These are phyloP conservation scores for Chloris gayana DNA, from an alignment of 176 grass and related monocot species.

Conservation along the genomic window DNA sequence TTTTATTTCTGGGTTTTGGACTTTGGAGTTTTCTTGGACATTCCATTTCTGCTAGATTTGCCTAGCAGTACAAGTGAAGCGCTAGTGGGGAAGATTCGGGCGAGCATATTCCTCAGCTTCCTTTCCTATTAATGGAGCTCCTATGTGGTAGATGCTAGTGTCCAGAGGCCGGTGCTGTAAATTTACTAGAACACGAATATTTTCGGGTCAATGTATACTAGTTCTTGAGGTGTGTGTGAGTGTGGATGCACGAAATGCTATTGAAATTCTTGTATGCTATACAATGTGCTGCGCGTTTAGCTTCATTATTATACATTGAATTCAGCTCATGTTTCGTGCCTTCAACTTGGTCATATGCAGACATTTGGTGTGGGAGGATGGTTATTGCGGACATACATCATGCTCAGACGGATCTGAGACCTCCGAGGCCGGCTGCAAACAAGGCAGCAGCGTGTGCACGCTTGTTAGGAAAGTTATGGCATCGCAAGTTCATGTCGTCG, in stretches of 20 bases:
- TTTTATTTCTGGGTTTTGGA: constrained; percentile 4
- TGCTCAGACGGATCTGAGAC: constrained; percentile 42
- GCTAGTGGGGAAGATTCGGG: constrained; percentile 43
- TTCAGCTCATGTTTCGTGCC: constrained; percentile 3
- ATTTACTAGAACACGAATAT: constrained; percentile 22
- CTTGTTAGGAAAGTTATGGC: constrained; percentile 70
- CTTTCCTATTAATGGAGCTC: constrained; percentile 34
- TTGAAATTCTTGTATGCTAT: constrained; percentile 7
- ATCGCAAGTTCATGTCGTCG: constrained; percentile 65
- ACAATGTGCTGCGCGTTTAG: constrained; percentile 16
- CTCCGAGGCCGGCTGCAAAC: constrained; percentile 39
- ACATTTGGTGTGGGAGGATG: constrained; percentile 89
- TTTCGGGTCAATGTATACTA: not conserved
- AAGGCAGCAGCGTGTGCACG: constrained; percentile 30
- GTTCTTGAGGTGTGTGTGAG: not conserved
- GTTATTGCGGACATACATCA: constrained; percentile 54
- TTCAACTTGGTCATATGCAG: constrained; percentile 48
- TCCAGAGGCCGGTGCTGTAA: constrained; percentile 19
- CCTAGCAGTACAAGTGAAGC: constrained; percentile 18
- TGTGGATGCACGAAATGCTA: not conserved
- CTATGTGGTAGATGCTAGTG: constrained; percentile 10
- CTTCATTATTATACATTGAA: constrained; percentile 8
- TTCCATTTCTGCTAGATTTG: constrained; percentile 50
- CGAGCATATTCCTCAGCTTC: constrained; percentile 37
- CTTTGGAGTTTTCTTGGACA: constrained; percentile 21